Evolutionary conservation across 2,329 filamentous ascomycete species (phyloP), one percentile per base, ranked within the genome.

Genomic region (Hypoxylon sp.): DNA sequence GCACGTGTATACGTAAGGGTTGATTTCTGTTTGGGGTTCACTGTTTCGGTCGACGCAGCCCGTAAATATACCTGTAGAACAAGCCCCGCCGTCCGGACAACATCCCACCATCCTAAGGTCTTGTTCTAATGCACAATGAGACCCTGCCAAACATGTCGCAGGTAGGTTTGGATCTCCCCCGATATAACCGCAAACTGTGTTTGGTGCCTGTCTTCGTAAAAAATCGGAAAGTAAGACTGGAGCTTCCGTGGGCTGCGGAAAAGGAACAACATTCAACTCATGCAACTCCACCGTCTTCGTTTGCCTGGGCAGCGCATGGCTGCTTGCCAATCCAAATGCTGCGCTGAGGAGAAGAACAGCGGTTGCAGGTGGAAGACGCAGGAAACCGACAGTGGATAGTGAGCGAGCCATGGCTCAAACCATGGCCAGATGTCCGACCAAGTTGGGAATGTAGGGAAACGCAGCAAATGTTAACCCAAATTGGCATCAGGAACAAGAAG

Each of bases 171-270:
- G 76, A 69, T 88, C 77, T 22, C 86, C 87, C 67, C 83, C 84
- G 73, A 90, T 82, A 77, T 84, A 90, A 46, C 88, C 88, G 72
- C 88, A 89, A 62, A 90, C 75, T 14, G 87, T 89, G 77, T 88
- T 87, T 27, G 77, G 54, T 40, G 46, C 74, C 66, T 85, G 81
- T 42, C 83, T 82, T 50, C 81, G 81, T 25, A 76, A 73, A 5
- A 84, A 77, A 42, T 80, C 77, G 44, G 74, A 76, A 46, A 79
- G 78, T 54, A 78, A 73, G 3, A 75, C 65, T 10, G 84, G 83
- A 14, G 80, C 76, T 2, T 81, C 79, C 10, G 85, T 85, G 1
- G 83, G 81, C 6, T 73, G 77, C 37, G 83, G 82, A 76, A 80
- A 85, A 37, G 80, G 76, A 37, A 79, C 68, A 6, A 83, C 81